Base-by-base conservation (phyloP, 352 stramenopile genomes). In the Phytopythium oedochilum region DNA sequence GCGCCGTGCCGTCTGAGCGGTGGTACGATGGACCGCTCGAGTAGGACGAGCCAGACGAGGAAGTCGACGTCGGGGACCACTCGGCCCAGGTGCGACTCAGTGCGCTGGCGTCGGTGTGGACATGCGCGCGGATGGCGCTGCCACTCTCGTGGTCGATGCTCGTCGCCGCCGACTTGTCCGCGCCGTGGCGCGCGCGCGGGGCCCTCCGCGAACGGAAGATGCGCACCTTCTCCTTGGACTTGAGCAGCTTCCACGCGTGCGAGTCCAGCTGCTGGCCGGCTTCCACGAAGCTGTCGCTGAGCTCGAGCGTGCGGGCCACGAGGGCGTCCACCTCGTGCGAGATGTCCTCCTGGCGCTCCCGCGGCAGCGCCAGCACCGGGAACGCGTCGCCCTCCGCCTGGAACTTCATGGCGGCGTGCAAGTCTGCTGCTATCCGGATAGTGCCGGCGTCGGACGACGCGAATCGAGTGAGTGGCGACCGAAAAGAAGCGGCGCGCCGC, bases 221-320 rank as follows among this genome's bases (percentile, higher is more conserved):
- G 9, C 59, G 60, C 10, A 78, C 63, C 29, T 74, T 64, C 38
- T 78, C 66, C 40, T 68, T 66, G 28, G 66, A 68, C 36, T 59
- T 66, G 20, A 81, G 54, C 42, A 78, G 63, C 49, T 81, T 78
- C 68, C 71, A 78, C 22, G 62, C 63, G 6, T 64, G 61, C 6
- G 39, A 61, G 45, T 69, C 61, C 39, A 80, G 68, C 43, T 80
- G 57, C 10, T 56, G 70, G 14, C 65, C 60, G 2, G 57, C 57
- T 5, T 57, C 60, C 11, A 62, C 56, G 49, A 78, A 76, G 5
- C 61, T 64, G 18, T 61, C 60, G 18, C 59, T 69, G 46, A 74
- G 39, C 48, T 70, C 61, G 2, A 80, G 60, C 3, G 71, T 80
- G 40, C 62, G 65, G 14, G 68, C 54, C 36, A 80, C 63, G 11